Evolutionary conservation across 2,329 filamentous ascomycete species (phyloP), one percentile per base, ranked within the genome.

Genomic region (Didymella keratinophila): DNA sequence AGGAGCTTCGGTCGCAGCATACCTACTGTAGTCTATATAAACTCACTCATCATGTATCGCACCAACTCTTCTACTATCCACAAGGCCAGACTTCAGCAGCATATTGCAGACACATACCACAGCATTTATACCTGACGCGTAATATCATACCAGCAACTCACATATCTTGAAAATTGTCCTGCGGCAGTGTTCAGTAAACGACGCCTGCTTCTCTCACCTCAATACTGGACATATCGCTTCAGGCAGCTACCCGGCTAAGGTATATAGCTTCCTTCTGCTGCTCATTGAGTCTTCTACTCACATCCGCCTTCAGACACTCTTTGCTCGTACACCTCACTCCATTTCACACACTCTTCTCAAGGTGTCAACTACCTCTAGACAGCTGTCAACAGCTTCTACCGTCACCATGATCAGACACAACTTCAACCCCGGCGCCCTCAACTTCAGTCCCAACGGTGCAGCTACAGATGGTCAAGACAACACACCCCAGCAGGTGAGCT

Each of bases 401-500:
- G 16, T 39, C 52, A 37, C 34, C 23, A 44, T 55, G 45, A 61
- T 25, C 21, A 32, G 34, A 4, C 32, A 42, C 34, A 42, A 45
- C 12, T 54, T 68, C 45, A 63, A 67, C 14, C 62, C 66, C 5
- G 21, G 60, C 9, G 61, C 65, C 20, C 45, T 39, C 18, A 39
- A 52, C 45, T 68, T 66, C 52, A 45, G 23, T 2, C 36, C 37
- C 10, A 32, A 43, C 28, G 44, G 49, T 6, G 14, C 20, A 18
- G 12, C 37, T 25, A 28, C 39, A 20, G 27, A 41, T 12, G 14
- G 37, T 10, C 50, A 34, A 7, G 54, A 45, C 44, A 46, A 32
- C 36, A 62, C 46, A 27, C n/a, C 48, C 21, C 56, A 25, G 27
- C 64, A 66, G 62, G 59, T 67, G 58, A 67, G 62, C 45, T 36